A percentile compares a stretch with the other conserved stretches of the same genome.
Evolutionary conservation across 352 stramenopile genomes (phyloP).

Genomic region (Phytophthora capsici): DNA sequence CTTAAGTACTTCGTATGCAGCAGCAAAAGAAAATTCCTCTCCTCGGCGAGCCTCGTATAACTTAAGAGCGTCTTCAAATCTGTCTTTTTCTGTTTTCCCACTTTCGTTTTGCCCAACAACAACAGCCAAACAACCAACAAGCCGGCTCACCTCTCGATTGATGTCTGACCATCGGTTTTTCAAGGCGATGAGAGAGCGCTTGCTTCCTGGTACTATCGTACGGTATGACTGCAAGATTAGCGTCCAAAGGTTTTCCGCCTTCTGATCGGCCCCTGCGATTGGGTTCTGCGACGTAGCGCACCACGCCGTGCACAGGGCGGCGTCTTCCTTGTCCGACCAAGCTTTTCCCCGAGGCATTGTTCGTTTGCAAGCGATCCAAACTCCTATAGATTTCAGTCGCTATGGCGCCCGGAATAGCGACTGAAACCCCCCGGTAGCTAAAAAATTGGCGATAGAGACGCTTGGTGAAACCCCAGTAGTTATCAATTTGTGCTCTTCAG

Average conservation of each 20-base stretch:
- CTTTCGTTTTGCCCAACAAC: neutral
- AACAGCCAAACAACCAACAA: neutral
- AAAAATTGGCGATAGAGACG: neutral
- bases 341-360: neutral
- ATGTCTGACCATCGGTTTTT: neutral
- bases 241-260: neutral
- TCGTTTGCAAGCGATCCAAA: neutral
- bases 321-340: neutral
- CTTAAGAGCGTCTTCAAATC: neutral
- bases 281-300: neutral
- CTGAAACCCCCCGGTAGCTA: neutral
- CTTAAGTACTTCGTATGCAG: neutral
- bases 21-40: neutral
- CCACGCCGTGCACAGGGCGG: neutral
- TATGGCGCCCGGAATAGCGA: neutral
- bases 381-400: neutral
- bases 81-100: neutral
- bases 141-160: neutral
- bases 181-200: neutral
- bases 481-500: neutral
- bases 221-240: neutral
- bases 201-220: too few relatives aligned
- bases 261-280: neutral
- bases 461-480: neutral
- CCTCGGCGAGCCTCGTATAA: neutral